Evolutionary conservation across 495 filamentous ascomycete species (phyloP).

Genomic region (Rhypophila decipiens): DNA sequence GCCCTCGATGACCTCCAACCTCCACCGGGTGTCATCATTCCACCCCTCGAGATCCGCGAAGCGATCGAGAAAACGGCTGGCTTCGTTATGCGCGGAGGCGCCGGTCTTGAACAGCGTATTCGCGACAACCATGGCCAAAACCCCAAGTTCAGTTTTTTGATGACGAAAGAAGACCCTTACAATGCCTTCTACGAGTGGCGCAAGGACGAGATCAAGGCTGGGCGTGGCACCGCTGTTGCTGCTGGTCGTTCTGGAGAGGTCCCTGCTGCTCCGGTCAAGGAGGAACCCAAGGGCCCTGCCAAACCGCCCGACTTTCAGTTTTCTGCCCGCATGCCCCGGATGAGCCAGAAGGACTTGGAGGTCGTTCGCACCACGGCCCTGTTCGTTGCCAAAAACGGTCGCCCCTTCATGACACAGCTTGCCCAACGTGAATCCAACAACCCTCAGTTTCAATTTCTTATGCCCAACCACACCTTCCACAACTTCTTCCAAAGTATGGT

Average conservation of each 20-base stretch:
- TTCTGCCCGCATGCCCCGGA: slow-evolving; percentile 94
- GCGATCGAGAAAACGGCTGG: slow-evolving; percentile 94
- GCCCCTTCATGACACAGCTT: slow-evolving; percentile 81
- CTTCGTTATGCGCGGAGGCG: slow-evolving; percentile 79
- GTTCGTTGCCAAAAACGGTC: slow-evolving; percentile 85
- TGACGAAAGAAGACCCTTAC: slow-evolving; percentile 72
- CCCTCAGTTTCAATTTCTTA: slow-evolving; percentile 93
- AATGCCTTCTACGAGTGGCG: slow-evolving; percentile 87
- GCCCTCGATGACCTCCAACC: slow-evolving; percentile 57
- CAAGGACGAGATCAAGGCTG: slow-evolving; percentile 73
- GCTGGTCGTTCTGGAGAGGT: slow-evolving; percentile 69
- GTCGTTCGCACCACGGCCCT: slow-evolving; percentile 84
- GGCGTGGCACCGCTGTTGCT: slow-evolving; percentile 71
- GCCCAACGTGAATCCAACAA: slow-evolving; percentile 84
- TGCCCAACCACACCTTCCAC: slow-evolving; percentile 90
- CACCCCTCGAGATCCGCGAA: slow-evolving; percentile 60
- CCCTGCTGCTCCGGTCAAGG: slow-evolving; percentile 38
- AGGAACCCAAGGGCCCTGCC: slow-evolving; percentile 73
- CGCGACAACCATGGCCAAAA: slow-evolving; percentile 80
- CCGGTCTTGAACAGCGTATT: slow-evolving; percentile 81
- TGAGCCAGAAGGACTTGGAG: slow-evolving; percentile 91
- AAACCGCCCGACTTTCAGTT: slow-evolving; percentile 90
- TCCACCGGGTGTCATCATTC: slow-evolving; percentile 76
- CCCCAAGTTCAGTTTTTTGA: slow-evolving; percentile 85
- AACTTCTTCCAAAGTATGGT: slow-evolving; percentile 88